Base-by-base conservation (phyloP, 345 rosid species). In the Gossypium raimondii region DNA sequence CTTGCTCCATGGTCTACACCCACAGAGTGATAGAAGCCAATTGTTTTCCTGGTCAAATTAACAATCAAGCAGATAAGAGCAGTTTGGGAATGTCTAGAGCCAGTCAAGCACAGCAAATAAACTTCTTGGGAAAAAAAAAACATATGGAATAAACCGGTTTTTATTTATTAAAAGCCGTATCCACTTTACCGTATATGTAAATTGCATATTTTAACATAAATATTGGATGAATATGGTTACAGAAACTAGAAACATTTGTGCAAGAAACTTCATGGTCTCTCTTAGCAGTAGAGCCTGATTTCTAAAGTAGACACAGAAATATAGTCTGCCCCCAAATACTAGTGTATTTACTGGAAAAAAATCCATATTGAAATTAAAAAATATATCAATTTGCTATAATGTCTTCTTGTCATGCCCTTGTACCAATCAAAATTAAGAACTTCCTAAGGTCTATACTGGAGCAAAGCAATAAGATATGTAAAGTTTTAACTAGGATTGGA, bases 1-100 rank as follows among this genome's bases (percentile, higher is more conserved):
- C 85, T 78, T 73, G 83, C 50, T 82, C 86, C 88, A 85, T 82
- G 27, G 67, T 57, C 76, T 38, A 73, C 61, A 73, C 57, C 34
- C 41, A 57, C 63, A 1, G 61, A 48, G 50, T 58, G 43, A 48
- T 12, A 60, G 51, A 68, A 58, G 68, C 45, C 53, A 25, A 61
- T 38, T 47, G 56, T 57, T 4, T 22, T 24, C 76, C 76, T 59
- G 47, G 47, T 29, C 44, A 61, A 61, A 62, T 47, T 29, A 47
- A 69, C 47, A 61, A 7, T 18, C 18, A 47, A 62, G 56, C 11
- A 56, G 18, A 20, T 41, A 44, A 41, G 57, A 11, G 20, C 20
- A 24, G 17, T 45, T 44, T n/a, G 5, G 71, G 55, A 67, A 45
- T 14, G 41, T 67, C 34, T 9, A 62, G 38, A 34, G 47, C 43